These are phyloP conservation scores for Kurtzmaniella quercitrusa DNA, from an alignment of 1,139 yeast species.

Conservation along the genomic window DNA sequence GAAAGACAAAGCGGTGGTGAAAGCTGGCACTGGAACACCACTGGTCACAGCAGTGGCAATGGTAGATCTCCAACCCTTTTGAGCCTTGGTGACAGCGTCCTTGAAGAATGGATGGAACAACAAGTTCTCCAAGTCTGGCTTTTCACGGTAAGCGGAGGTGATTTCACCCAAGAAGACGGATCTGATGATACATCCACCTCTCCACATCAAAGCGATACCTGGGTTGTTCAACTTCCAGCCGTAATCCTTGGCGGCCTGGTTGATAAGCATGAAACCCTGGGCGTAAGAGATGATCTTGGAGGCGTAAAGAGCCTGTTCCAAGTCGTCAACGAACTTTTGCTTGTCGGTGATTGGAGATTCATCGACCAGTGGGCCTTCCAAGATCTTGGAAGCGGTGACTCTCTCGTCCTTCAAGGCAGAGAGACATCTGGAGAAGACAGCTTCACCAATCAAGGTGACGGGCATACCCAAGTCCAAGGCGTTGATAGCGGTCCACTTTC, in stretches of 20 bases:
- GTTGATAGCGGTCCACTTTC: constrained; percentile 99
- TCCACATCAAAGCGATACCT: constrained; percentile 98
- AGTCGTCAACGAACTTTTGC: constrained; percentile 80
- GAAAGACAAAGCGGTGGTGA: constrained; percentile 94
- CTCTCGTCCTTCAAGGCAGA: constrained; percentile 92
- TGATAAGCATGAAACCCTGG: constrained; percentile 98
- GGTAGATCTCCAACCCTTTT: constrained; percentile 91
- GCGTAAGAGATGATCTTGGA: constrained; percentile 98
- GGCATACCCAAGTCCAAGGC: constrained; percentile 98
- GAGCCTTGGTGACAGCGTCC: constrained; percentile 89
- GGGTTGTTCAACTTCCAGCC: constrained; percentile 98
- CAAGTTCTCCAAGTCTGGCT: constrained; percentile 92
- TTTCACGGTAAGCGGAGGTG: constrained; percentile 91
- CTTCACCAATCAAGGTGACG: constrained; percentile 97
- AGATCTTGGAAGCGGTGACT: constrained; percentile 71
- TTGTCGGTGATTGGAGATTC: constrained; percentile 63
- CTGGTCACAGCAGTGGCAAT: constrained; percentile 70
- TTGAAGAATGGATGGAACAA: constrained; percentile 94
- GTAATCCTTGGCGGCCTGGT: constrained; percentile 97
- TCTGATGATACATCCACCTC: constrained; percentile 99
- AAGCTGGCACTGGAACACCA: constrained; percentile 98
- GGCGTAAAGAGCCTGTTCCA: constrained; percentile 98
- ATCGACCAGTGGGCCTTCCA: constrained; percentile 71
- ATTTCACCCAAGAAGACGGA: constrained; percentile 97
- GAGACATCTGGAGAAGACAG: constrained; percentile 94